Conservation (phyloP, 306 rosid species). For the Phaseolus lunatus region DNA sequence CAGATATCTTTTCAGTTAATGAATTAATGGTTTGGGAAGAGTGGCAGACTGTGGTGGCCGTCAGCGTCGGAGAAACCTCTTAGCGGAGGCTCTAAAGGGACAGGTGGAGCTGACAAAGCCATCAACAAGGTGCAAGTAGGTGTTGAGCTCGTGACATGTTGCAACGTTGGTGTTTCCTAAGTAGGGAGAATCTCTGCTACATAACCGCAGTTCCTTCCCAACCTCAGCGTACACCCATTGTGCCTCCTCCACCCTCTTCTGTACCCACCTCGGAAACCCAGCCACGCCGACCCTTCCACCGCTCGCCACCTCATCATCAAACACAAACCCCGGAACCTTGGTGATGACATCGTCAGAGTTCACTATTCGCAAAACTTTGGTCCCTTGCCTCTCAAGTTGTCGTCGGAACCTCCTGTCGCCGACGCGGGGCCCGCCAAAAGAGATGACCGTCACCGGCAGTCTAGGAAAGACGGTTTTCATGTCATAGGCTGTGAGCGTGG, state of each 20-base stretch:
- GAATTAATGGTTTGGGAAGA: too few species aligned
- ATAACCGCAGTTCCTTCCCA: conserved; percentile 69
- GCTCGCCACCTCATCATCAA: conserved; percentile 44
- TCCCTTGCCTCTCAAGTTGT: conserved; percentile 62
- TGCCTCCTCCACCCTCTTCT: conserved; percentile 54
- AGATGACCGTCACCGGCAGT: conserved; percentile 63
- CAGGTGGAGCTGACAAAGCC: conserved; percentile 68
- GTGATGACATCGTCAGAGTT: conserved; percentile 76
- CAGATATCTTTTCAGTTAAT: too few species aligned
- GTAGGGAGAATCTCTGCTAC: conserved; percentile 72
- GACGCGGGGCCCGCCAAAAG: conserved; percentile 77
- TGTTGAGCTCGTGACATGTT: conserved; percentile 72
- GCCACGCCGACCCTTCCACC: conserved; percentile 19
- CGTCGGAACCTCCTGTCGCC: conserved; percentile 60
- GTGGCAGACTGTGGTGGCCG: too few species aligned
- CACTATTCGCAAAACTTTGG: conserved; percentile 71
- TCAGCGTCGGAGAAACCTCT: conserved; percentile 37
- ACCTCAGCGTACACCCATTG: conserved; percentile 72
- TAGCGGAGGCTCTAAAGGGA: conserved; percentile 60
- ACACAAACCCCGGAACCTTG: conserved; percentile 72
- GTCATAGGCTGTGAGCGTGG: conserved; percentile 62
- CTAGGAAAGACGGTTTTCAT: conserved; percentile 46
- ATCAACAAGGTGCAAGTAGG: conserved; percentile 71
- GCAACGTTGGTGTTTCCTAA: conserved; percentile 53
- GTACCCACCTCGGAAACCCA: conserved; percentile 57